A percentile compares a stretch with the other conserved stretches of the same genome.
Evolutionary conservation across 495 filamentous ascomycete species (phyloP).

Genomic region (Lasiosphaeria ovina): DNA sequence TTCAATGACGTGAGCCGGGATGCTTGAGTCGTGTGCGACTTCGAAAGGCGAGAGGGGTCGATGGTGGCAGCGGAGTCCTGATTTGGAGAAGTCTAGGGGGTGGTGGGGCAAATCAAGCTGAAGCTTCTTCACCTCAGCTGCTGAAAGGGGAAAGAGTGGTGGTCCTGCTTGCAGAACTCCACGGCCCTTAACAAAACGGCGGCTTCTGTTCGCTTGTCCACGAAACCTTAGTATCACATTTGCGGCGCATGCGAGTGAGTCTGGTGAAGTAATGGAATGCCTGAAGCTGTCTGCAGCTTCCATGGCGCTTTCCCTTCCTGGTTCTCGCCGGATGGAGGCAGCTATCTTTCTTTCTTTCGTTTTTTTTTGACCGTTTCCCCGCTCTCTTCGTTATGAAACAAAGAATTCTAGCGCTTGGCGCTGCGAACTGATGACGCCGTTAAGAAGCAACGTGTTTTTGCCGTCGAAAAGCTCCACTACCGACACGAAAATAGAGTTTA

Average conservation of each 20-base stretch:
- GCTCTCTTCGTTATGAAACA: too few species aligned
- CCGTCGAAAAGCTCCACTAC: background rate
- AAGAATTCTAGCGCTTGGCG: too few species aligned
- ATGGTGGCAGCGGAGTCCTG: background rate
- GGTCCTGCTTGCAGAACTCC: background rate
- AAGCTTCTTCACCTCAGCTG: background rate
- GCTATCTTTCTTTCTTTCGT: too few species aligned
- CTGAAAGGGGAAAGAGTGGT: too few species aligned
- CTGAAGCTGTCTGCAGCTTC: background rate
- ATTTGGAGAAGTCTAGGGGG: background rate
- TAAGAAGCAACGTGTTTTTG: background rate
- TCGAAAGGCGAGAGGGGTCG: constrained; percentile 1
- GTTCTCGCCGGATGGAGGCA: too few species aligned
- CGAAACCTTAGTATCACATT: background rate
- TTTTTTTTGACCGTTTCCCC: too few species aligned
- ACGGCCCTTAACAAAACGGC: too few species aligned
- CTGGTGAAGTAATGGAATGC: background rate
- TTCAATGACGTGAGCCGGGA: constrained; percentile 16
- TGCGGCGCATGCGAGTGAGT: background rate
- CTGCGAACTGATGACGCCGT: too few species aligned
- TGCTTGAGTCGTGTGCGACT: background rate
- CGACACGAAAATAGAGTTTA: background rate
- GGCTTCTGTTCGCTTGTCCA: too few species aligned
- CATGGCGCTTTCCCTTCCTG: too few species aligned
- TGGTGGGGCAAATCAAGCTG: background rate